These are phyloP conservation scores for Clavispora vitiphila DNA, from an alignment of 805 yeast species.

Conservation along the genomic window DNA sequence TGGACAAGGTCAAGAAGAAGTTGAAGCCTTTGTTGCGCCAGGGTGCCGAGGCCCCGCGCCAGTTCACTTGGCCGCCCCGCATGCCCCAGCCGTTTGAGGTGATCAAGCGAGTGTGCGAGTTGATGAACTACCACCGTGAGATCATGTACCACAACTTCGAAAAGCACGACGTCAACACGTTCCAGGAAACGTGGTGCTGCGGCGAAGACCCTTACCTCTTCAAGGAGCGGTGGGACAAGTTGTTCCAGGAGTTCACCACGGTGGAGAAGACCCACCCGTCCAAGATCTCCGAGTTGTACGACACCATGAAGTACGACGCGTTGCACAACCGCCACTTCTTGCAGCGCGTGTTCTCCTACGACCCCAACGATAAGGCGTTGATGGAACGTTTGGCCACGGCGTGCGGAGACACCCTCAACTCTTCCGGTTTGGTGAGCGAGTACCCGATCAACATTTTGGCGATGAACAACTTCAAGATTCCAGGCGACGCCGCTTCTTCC, in stretches of 20 bases:
- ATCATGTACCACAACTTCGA: constrained; percentile 79
- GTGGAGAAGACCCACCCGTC: constrained; percentile 98
- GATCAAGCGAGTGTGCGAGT: constrained; percentile 86
- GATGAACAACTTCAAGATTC: constrained; percentile 68
- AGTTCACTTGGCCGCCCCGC: constrained; percentile 97
- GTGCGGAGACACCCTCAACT: constrained; percentile 40
- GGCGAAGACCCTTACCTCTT: constrained; percentile 89
- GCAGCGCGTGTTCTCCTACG: constrained; percentile 73
- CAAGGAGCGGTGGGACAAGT: constrained; percentile 95
- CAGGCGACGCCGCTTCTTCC: constrained; percentile 26
- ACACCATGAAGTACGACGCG: constrained; percentile 98
- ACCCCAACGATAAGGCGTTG: constrained; percentile 36
- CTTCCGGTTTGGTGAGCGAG: constrained; percentile 56
- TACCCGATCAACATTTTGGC: constrained; percentile 73
- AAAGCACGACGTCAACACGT: constrained; percentile 55
- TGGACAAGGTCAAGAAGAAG: constrained; percentile 97
- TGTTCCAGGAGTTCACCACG: constrained; percentile 84
- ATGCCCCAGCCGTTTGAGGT: constrained; percentile 97
- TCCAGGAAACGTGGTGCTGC: constrained; percentile 91
- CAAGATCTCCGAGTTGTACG: constrained; percentile 92
- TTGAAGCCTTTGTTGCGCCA: constrained; percentile 89
- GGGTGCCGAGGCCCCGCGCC: constrained; percentile 95
- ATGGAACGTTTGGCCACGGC: constrained; percentile 32
- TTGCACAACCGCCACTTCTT: constrained; percentile 88
- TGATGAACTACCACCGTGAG: constrained; percentile 86